These are phyloP conservation scores for Andalucia godoyi DNA, from an alignment of 78 protist species.

Conservation along the genomic window DNA sequence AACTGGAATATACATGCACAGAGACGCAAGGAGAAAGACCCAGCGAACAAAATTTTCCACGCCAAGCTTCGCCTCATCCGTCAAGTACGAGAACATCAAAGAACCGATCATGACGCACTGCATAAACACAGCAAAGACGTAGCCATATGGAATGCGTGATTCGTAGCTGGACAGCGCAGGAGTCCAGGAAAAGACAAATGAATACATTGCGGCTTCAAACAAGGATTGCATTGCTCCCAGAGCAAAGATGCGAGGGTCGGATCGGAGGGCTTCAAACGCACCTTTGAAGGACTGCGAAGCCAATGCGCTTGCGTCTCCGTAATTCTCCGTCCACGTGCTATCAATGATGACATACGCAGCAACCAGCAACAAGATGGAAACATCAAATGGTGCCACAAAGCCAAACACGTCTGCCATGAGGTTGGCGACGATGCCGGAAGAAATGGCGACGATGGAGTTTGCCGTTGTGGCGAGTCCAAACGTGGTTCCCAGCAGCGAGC, in stretches of 20 bases:
- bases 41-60: neutral
- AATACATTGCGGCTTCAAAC: conserved; percentile 88
- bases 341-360: neutral
- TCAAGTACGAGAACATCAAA: neutral
- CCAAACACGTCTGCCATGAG: conserved; percentile 43
- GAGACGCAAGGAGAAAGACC: neutral
- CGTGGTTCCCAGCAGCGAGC: conserved; percentile 33
- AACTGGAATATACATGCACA: neutral
- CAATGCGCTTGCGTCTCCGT: conserved; percentile 24
- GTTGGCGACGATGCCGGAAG: conserved; percentile 60
- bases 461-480: conserved; percentile 49
- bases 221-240: conserved; percentile 53
- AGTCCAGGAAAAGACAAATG: conserved; percentile 89
- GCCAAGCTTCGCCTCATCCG: too few species aligned
- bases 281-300: neutral
- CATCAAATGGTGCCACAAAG: conserved; percentile 68
- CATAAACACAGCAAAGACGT: conserved; percentile 76
- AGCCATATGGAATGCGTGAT: conserved; percentile 45
- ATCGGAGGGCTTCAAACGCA: neutral
- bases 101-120: conserved; percentile 72
- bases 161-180: conserved; percentile 36
- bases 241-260: neutral
- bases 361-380: neutral
- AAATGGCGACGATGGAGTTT: conserved; percentile 69
- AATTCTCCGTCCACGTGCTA: conserved; percentile 64